Percentiles rank a stretch among this genome's conserved stretches.
phyloP scores from a whole-genome alignment of 305 asterid genomes.

The Fraxinus baroniana region DNA sequence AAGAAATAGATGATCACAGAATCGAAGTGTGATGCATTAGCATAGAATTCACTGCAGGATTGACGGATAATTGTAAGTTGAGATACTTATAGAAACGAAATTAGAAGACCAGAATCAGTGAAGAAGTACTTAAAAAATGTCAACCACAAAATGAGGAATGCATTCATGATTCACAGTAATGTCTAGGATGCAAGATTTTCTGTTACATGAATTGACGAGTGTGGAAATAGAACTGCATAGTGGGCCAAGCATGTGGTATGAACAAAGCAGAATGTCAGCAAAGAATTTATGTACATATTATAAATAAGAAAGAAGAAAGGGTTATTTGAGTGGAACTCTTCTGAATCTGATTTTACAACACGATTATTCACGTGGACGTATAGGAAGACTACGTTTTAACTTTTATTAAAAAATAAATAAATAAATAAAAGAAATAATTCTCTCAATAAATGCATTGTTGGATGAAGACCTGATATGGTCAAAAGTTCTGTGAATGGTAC shows the following conservation, averaged over 20 bases:
- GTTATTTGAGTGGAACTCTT: neutral
- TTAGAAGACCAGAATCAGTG: neutral
- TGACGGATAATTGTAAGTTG: neutral
- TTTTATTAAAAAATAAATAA: neutral
- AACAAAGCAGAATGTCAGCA: neutral
- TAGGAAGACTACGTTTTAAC: neutral
- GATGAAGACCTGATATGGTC: neutral
- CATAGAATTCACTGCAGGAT: neutral
- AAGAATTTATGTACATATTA: neutral
- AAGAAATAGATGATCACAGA: neutral
- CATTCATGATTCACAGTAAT: neutral
- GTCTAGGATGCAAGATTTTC: neutral
- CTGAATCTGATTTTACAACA: neutral
- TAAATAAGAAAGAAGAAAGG: neutral
- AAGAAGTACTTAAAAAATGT: neutral
- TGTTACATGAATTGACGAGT: neutral
- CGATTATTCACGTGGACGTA: neutral
- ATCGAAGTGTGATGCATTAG: neutral
- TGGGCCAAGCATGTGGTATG: neutral
- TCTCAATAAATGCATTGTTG: neutral
- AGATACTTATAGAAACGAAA: neutral
- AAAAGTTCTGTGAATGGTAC: neutral
- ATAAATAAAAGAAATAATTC: neutral
- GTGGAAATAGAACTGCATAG: neutral
- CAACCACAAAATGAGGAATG: neutral